Evolutionary conservation across 495 filamentous ascomycete species (phyloP), one percentile per base, ranked within the genome.

Genomic region (Talaromyces adpressus): DNA sequence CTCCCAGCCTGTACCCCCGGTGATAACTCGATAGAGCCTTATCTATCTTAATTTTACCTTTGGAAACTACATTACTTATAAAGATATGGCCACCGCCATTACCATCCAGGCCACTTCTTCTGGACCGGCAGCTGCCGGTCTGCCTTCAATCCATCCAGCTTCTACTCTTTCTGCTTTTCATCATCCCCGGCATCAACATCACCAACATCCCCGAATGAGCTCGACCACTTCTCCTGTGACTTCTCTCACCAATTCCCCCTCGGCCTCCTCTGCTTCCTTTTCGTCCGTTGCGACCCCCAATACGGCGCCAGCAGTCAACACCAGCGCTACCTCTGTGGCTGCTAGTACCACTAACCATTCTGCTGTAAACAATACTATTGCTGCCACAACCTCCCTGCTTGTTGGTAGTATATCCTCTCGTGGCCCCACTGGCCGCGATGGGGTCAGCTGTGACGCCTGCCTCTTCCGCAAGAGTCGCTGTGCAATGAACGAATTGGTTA

Each of bases 391-490:
- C 30, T 32, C 56, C 23, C 27, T 45, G 34, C 16, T 65, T 57
- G 57, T 57, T 59, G 20, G 56, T 34, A 49, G 66, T 65, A 45
- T 61, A 47, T 51, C 53, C 64, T 36, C 63, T 20, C 47, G 71
- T 56, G 71, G 66, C 3, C 62, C 63, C 11, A 65, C 68, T 18
- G 65, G 63, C 54, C 74, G 78, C 74, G 67, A 82, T 82, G 75
- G 82, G 81, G 67, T 80, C 67, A 71, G 83, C 75, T 89, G 87
- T 74, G 90, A 93, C 79, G 88, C 90, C 49, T 98, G 94, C 76
- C 81, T 91, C 62, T 84, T 85, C 74, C 81, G 92, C 71, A 92
- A 93, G 74, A 91, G 87, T 68, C 88, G 92, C 69, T 98, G 94
- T 78, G 91, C 95, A 62, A 90, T 96, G 76, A 89, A 92, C 71